A percentile compares a stretch with the other conserved stretches of the same genome.
Conservation (phyloP, 768 basidiomycete genomes). For the Tephrocybe sp. region DNA sequence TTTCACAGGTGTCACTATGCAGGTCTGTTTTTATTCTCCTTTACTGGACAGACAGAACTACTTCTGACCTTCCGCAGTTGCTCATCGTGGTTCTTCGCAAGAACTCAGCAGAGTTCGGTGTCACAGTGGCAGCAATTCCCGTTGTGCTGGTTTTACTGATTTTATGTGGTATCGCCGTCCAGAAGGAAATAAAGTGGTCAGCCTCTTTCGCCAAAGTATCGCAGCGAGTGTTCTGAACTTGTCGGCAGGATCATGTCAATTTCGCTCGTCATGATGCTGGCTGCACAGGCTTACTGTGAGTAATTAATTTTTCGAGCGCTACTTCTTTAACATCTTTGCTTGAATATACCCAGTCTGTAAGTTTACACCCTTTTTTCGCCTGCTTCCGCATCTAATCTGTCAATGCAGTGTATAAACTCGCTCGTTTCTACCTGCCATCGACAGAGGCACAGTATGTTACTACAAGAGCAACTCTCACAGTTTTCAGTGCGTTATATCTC, state of each 20-base stretch:
- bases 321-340: slow-evolving; percentile 1
- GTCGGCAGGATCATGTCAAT: slow-evolving; percentile 62
- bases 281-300: slow-evolving; percentile 76
- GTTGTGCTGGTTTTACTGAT: slow-evolving; percentile 67
- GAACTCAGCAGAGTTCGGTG: slow-evolving; percentile 72
- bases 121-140: slow-evolving; percentile 83
- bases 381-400: neutral
- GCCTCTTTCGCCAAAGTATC: neutral
- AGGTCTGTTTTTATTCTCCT: slow-evolving; percentile 39
- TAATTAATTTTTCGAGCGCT: slow-evolving; percentile 4
- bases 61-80: slow-evolving; percentile 43
- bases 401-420: slow-evolving; percentile 73
- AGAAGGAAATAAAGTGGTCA: slow-evolving; percentile 81
- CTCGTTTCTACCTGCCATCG: slow-evolving; percentile 70
- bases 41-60: neutral
- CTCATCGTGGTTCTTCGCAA: slow-evolving; percentile 70
- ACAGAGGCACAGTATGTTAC: slow-evolving; percentile 55
- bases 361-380: slow-evolving; percentile 12
- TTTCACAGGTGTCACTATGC: slow-evolving; percentile 86
- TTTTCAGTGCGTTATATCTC: slow-evolving; percentile 59
- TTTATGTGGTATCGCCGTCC: slow-evolving; percentile 66
- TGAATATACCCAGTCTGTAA: slow-evolving; percentile 33
- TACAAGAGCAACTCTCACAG: slow-evolving; percentile 77
- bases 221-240: neutral
- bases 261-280: slow-evolving; percentile 74